These are phyloP conservation scores for Pseudogymnoascus verrucosus DNA, from an alignment of 2,329 filamentous ascomycete genomes.

Conservation along the genomic window DNA sequence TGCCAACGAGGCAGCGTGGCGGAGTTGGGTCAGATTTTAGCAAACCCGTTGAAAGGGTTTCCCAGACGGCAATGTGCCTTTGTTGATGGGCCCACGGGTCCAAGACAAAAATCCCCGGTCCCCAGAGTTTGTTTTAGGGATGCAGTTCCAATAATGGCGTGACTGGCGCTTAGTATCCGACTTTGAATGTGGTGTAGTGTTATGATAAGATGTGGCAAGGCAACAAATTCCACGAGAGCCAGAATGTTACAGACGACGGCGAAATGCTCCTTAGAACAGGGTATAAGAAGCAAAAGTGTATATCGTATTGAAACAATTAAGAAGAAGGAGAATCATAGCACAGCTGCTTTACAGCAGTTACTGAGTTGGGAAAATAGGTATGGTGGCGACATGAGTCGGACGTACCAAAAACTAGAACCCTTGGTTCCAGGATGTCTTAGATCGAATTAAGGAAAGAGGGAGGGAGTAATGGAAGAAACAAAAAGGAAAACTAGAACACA, in stretches of 20 bases:
- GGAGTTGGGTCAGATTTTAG: not conserved
- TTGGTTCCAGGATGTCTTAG: constrained; percentile 1
- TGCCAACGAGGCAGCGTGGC: not conserved
- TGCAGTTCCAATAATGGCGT: not conserved
- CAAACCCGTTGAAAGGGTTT: not conserved
- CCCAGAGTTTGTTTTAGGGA: not conserved
- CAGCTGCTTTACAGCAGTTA: not conserved
- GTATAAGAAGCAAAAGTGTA: not conserved
- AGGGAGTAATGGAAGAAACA: not conserved
- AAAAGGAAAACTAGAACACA: not conserved
- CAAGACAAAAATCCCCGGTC: not conserved
- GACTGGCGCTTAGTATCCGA: not conserved
- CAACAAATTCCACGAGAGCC: not conserved
- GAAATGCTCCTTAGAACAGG: not conserved
- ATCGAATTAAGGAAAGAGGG: not conserved
- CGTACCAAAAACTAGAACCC: not conserved
- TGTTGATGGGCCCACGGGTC: constrained; percentile 2
- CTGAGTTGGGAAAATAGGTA: not conserved
- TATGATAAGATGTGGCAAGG: not conserved
- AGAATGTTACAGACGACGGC: not conserved
- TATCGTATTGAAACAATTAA: not conserved
- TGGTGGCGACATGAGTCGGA: not conserved
- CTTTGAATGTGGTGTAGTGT: not conserved
- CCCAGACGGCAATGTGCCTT: not conserved
- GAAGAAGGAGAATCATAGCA: not conserved